Base-by-base conservation (phyloP, 2,329 filamentous ascomycete genomes). In the Aspergillus jensenii region DNA sequence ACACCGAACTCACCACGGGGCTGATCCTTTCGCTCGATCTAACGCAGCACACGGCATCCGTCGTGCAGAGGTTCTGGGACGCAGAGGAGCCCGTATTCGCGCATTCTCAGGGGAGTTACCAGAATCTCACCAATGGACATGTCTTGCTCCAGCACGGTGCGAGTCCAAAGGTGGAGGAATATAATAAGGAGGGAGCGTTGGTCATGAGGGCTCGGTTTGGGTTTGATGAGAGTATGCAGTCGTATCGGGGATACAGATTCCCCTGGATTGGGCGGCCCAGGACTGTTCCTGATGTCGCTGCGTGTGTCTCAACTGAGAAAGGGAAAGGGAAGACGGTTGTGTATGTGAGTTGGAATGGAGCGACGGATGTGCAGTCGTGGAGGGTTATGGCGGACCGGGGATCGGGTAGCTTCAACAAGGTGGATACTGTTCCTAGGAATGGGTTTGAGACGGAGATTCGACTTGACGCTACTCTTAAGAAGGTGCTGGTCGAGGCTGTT, bases 281-380 rank as follows among this genome's bases (percentile, higher is more conserved):
- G 23, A 47, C 25, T 4, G 14, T 8, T 12, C 44, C 44, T 9
- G 44, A 47, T 31, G 44, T 47, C 5, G 12, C 19, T 27, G 44
- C 21, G 4, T 47, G 44, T 27, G 12, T 17, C 17, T 17, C 17
- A 17, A 17, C 17, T 17, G 17, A 17, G 17, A 17, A 17, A 17
- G 14, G 1, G 4, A 27, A 46, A 1, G 57, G 55, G 3, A 59
- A 40, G 54, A 62, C 59, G 5, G 61, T 63, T 48, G 65, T 74
- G 8, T 71, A 73, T 62, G 73, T 75, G 62, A 75, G 74, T 56
- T 76, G 74, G 73, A 72, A 74, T 53, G 73, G 73, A 14, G 74
- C 74, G 6, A 76, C 74, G 9, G 73, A 74, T 55, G 59, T 67
- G 15, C 25, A 59, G 37, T 49, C 59, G 17, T 67, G 66, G 63